Conservation (phyloP, 108 stramenopile genomes). For the Fistulifera pelliculosa region DNA sequence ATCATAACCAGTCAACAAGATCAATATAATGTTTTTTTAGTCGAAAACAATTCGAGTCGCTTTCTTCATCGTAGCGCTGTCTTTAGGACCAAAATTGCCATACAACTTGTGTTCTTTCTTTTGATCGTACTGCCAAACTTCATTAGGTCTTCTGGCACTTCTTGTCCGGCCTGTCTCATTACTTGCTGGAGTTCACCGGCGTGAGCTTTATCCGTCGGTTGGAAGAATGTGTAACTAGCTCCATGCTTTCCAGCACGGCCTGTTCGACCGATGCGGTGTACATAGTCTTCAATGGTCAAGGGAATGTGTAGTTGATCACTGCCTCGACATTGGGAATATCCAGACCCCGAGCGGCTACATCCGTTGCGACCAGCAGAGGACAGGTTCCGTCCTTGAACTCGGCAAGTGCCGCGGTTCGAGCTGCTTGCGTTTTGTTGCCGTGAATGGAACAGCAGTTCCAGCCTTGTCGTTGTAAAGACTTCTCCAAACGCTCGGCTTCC, state of each 20-base stretch:
- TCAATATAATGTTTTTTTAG: background rate
- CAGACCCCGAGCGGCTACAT: constrained; percentile 92
- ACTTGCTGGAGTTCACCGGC: constrained; percentile 95
- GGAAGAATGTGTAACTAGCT: constrained; percentile 93
- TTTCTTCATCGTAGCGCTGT: constrained; percentile 58
- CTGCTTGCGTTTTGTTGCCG: constrained; percentile 93
- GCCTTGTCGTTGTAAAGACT: constrained; percentile 58
- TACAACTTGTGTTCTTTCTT: constrained; percentile 99
- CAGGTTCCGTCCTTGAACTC: constrained; percentile 85
- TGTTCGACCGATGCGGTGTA: constrained; percentile 95
- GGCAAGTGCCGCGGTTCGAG: constrained; percentile 77
- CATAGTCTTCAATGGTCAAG: constrained; percentile 93
- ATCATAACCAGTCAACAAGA: too few species aligned
- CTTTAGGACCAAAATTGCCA: constrained; percentile 88
- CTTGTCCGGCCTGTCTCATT: constrained; percentile 91
- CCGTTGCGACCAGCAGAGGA: constrained; percentile 94
- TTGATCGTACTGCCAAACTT: constrained; percentile 98
- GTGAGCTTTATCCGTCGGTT: constrained; percentile 88
- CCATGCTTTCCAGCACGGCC: constrained; percentile 97
- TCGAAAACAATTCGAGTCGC: constrained; percentile 41
- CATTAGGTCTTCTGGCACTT: constrained; percentile 83
- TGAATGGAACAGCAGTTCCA: constrained; percentile 88
- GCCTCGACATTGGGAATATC: constrained; percentile 97
- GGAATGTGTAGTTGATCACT: constrained; percentile 97
- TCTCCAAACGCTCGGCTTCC: constrained; percentile 89